Percentiles rank a stretch among this genome's conserved stretches.
Conservation (phyloP, 2,329 filamentous ascomycete species). For the Sarocladium strictum region DNA sequence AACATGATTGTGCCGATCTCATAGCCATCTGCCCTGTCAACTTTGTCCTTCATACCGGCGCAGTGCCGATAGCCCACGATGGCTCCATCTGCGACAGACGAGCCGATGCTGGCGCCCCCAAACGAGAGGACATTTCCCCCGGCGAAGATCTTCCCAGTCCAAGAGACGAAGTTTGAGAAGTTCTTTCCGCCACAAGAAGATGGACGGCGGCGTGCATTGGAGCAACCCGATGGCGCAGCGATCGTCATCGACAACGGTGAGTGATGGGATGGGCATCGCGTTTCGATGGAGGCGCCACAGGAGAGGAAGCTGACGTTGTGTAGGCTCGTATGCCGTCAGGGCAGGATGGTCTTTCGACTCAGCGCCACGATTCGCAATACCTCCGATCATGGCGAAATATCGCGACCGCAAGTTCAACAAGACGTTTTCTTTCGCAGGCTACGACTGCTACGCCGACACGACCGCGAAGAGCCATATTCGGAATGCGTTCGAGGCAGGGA, state of each 20-base stretch:
- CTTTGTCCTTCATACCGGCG: background rate
- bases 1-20: slow-evolving; percentile 5
- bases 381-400: slow-evolving; percentile 91
- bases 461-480: slow-evolving; percentile 86
- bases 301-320: background rate
- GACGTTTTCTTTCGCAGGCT: slow-evolving; percentile 86
- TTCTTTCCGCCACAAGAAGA: slow-evolving; percentile 51
- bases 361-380: slow-evolving; percentile 70
- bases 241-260: slow-evolving; percentile 98
- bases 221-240: slow-evolving; percentile 55
- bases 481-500: slow-evolving; percentile 84
- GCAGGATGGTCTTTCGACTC: slow-evolving; percentile 94
- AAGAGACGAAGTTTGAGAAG: slow-evolving; percentile 56
- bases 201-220: slow-evolving; percentile 64
- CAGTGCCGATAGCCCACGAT: slow-evolving; percentile 25
- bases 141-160: slow-evolving; percentile 53
- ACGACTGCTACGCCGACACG: slow-evolving; percentile 90
- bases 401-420: slow-evolving; percentile 89
- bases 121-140: slow-evolving; percentile 42
- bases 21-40: slow-evolving; percentile 8
- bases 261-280: slow-evolving; percentile 15
- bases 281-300: background rate
- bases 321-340: slow-evolving; percentile 82
- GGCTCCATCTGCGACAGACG: slow-evolving; percentile 49
- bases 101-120: slow-evolving; percentile 21